These are phyloP conservation scores for Ganoderma lucidum DNA, from an alignment of 1,284 basidiomycete species.

Conservation along the genomic window DNA sequence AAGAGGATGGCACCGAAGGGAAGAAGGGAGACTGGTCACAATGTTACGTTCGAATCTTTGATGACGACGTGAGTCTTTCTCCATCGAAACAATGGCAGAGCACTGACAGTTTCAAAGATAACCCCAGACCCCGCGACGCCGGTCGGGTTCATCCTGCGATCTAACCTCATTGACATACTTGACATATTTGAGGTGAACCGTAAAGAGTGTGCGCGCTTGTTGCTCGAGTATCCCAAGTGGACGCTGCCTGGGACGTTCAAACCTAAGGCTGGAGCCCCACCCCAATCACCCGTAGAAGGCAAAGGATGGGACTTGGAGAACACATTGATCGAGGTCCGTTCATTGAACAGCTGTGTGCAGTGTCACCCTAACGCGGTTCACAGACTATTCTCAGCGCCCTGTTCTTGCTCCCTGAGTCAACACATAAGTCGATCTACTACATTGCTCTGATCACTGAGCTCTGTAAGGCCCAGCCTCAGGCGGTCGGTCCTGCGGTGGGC, in stretches of 20 bases:
- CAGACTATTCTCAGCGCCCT: constrained; percentile 81
- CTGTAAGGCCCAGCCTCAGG: constrained; percentile 90
- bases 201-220: constrained; percentile 90
- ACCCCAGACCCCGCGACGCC: constrained; percentile 80
- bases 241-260: constrained; percentile 86
- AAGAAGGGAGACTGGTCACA: constrained; percentile 86
- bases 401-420: constrained; percentile 81
- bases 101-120: constrained; percentile 53
- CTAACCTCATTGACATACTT: constrained; percentile 83
- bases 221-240: constrained; percentile 92
- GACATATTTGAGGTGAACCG: constrained; percentile 97
- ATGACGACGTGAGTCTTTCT: constrained; percentile 67
- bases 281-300: constrained; percentile 55
- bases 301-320: constrained; percentile 85
- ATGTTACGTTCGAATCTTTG: constrained; percentile 78
- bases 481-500: constrained; percentile 95
- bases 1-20: constrained; percentile 72
- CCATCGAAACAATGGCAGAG: not conserved
- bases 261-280: constrained; percentile 64
- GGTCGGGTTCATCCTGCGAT: constrained; percentile 82
- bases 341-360: not conserved
- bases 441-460: constrained; percentile 91
- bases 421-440: constrained; percentile 88
- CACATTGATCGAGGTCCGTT: constrained; percentile 75
- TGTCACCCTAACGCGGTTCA: constrained; percentile 10